Evolutionary conservation across 257 asterid genomes (phyloP), one percentile per base, ranked within the genome.

Genomic region (Nemophila menziesii): DNA sequence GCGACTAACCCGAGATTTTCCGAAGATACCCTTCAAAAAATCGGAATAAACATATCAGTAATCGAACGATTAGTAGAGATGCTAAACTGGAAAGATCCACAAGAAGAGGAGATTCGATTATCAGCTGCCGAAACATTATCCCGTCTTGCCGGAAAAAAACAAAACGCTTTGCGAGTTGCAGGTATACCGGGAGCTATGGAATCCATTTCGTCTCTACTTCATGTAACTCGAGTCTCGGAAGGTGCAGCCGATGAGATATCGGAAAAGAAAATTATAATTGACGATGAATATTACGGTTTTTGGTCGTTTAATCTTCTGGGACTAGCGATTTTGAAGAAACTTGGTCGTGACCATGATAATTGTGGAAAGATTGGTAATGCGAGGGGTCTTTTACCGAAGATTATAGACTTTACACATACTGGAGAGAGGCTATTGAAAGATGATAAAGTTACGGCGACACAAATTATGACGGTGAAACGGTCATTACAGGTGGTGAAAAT

Each of bases 281-380:
- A 72, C 42, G 47, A 54, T 27, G 80, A 64, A 33, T 54, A 52
- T 19, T 72, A 75, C 14, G 67, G 87, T 13, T 61, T 71, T 2
- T 81, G 96, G 96, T 56, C 75, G 5, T 81, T 90, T 42, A 90
- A 90, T 36, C 92, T 85, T 11, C 40, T 85, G 41, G 99, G 99
- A 13, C 87, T 90, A n/a, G 79, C 69, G 23, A 81, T 90, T 48
- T 46, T 85, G 69, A 84, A 76, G 75, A 85, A 85, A 39, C 79
- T 90, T 6, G 99, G 96, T 3, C 82, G 89, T 4, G 93, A 90
- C 42, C 94, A 75, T 1, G 93, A 79, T 23, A 71, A 77, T 4
- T 85, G 96, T 54, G 92, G 82, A 0, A 85, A 77, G 43, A 81
- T 85, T 1, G 94, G 96, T 10, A 79, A 77, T 65, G 69, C 96